These are phyloP conservation scores for Auriscalpium orientale DNA, from an alignment of 768 basidiomycete genomes.

Conservation along the genomic window DNA sequence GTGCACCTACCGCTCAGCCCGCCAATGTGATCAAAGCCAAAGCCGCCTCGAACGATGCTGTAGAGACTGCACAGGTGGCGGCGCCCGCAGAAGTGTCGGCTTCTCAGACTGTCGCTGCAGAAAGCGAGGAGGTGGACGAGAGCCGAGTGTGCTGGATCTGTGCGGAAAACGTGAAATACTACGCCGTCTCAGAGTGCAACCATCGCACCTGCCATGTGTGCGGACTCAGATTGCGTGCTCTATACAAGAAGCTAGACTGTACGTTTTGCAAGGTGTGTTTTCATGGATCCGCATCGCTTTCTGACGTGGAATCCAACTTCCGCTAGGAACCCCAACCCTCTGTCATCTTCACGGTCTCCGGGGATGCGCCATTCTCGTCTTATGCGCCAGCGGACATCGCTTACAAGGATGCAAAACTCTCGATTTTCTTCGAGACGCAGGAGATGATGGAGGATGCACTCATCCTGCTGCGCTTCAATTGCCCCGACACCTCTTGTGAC, in stretches of 20 bases:
- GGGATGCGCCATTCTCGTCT: constrained; percentile 52
- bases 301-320: neutral
- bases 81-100: constrained; percentile 1
- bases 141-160: constrained; percentile 80
- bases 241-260: constrained; percentile 92
- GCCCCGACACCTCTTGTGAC: constrained; percentile 77
- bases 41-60: neutral
- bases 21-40: neutral
- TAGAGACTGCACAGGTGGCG: neutral
- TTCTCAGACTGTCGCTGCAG: neutral
- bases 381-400: constrained; percentile 49
- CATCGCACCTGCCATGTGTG: constrained; percentile 96
- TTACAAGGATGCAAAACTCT: constrained; percentile 65
- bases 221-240: constrained; percentile 73
- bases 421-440: constrained; percentile 79
- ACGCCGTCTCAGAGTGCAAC: constrained; percentile 82
- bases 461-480: constrained; percentile 89
- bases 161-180: constrained; percentile 89
- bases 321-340: constrained; percentile 61
- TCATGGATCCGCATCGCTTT: neutral
- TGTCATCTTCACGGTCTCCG: constrained; percentile 68
- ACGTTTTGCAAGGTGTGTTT: constrained; percentile 88
- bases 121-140: constrained; percentile 26
- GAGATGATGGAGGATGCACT: constrained; percentile 96
- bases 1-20: neutral